Evolutionary conservation across 768 basidiomycete species (phyloP).

Genomic region (Tylopilus intermedius): DNA sequence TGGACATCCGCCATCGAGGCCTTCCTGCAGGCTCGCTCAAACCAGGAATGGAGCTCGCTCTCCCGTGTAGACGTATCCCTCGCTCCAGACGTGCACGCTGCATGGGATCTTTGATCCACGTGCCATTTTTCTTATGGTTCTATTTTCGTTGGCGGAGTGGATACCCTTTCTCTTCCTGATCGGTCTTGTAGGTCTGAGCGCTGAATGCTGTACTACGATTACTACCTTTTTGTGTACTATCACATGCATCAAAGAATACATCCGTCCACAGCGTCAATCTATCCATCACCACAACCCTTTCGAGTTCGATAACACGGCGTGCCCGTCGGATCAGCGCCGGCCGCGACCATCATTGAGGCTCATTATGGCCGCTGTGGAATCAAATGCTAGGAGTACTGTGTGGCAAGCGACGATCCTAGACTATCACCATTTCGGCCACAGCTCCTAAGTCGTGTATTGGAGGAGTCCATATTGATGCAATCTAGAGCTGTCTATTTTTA

Average conservation of each 20-base stretch:
- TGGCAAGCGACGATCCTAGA: background rate
- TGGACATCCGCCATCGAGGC: slow-evolving; percentile 21
- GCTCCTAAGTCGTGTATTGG: background rate
- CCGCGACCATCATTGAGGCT: background rate
- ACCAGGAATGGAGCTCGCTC: slow-evolving; percentile 17
- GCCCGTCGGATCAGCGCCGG: background rate
- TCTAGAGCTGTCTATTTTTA: background rate
- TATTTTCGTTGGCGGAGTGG: background rate
- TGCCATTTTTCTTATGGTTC: background rate
- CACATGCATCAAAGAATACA: background rate
- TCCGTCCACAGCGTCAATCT: background rate
- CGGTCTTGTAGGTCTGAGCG: background rate
- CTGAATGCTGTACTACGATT: background rate
- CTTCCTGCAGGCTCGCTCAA: slow-evolving; percentile 16
- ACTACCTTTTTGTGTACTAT: background rate
- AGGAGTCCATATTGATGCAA: too few species aligned
- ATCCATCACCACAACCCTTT: background rate
- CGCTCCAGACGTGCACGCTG: slow-evolving; percentile 11
- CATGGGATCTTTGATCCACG: slow-evolving; percentile 22
- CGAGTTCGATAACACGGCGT: background rate
- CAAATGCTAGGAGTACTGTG: background rate
- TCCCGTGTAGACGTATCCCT: slow-evolving; percentile 17
- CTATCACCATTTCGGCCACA: too few species aligned
- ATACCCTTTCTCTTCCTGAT: background rate
- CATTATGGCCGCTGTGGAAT: background rate